Evolutionary conservation across 495 filamentous ascomycete species (phyloP).

Genomic region (Annulohypoxylon bovei): DNA sequence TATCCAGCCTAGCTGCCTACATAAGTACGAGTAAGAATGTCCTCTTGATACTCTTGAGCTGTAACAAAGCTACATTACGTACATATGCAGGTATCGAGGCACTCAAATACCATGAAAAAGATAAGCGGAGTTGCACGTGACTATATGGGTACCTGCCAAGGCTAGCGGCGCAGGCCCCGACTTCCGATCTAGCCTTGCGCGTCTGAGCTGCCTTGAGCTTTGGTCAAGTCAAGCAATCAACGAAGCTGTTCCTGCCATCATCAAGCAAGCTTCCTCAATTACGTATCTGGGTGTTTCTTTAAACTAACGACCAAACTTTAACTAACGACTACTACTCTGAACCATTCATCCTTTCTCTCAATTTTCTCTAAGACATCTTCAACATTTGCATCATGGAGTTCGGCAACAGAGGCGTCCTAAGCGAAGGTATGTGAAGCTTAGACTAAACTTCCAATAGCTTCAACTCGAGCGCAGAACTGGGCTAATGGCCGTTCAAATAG

Average conservation of each 20-base stretch:
- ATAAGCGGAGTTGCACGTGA: conserved; percentile 43
- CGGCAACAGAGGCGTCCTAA: conserved; percentile 73
- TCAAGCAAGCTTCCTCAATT: conserved; percentile 22
- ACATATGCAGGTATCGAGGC: conserved; percentile 14
- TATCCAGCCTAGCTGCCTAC: too few species aligned
- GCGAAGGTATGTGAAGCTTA: conserved; percentile 66
- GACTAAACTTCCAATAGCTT: conserved; percentile 19
- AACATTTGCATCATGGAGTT: conserved; percentile 61
- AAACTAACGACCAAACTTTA: not conserved
- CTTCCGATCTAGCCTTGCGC: conserved; percentile 47
- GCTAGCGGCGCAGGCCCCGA: conserved; percentile 13
- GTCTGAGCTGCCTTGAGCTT: conserved; percentile 63
- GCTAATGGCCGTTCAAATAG: conserved; percentile 55
- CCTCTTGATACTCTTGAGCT: not conserved
- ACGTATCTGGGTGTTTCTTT: not conserved
- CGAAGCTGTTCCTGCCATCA: conserved; percentile 19
- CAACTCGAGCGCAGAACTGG: conserved; percentile 7
- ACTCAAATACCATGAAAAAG: not conserved
- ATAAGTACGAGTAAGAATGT: not conserved
- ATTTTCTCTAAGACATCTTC: not conserved
- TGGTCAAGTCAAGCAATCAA: conserved; percentile 31
- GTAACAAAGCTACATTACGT: not conserved
- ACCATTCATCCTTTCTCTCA: not conserved
- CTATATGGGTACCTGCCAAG: conserved; percentile 26
- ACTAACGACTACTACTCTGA: not conserved